Percentiles rank a stretch among this genome's conserved stretches.
These are phyloP conservation scores for Pythium vanterpoolii DNA, from an alignment of 352 stramenopile genomes.

Conservation along the genomic window DNA sequence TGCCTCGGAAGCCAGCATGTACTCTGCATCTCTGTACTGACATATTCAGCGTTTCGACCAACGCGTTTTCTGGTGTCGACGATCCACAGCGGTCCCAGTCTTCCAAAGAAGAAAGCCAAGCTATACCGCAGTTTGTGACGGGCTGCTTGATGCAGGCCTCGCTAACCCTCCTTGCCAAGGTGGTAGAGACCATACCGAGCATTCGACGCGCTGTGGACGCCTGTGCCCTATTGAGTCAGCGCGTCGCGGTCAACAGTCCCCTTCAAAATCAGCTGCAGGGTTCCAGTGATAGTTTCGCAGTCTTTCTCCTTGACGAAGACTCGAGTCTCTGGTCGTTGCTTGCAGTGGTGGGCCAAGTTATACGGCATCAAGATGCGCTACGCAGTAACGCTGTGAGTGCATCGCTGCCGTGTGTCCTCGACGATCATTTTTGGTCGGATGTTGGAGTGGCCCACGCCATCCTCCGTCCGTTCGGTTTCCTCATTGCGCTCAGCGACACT, in stretches of 20 bases:
- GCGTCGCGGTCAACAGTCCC: not conserved
- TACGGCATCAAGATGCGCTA: not conserved
- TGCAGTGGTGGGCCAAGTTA: not conserved
- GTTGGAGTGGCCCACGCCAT: slow-evolving; percentile 13
- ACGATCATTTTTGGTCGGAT: slow-evolving; percentile 30
- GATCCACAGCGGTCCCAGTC: not conserved
- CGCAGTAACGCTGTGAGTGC: not conserved
- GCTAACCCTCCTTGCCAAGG: slow-evolving; percentile 1
- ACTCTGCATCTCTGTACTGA: slow-evolving; percentile 36
- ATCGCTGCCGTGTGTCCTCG: not conserved
- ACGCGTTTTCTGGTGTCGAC: not conserved
- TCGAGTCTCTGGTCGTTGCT: slow-evolving; percentile 5
- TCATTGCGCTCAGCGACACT: slow-evolving; percentile 29
- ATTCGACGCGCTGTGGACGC: slow-evolving; percentile 5
- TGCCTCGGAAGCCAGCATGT: slow-evolving; percentile 17
- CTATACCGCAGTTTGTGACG: slow-evolving; percentile 6
- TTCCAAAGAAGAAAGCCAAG: not conserved
- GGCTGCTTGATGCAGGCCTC: slow-evolving; percentile 34
- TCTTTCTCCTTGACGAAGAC: not conserved
- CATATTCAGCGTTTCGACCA: slow-evolving; percentile 7
- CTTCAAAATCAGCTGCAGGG: not conserved
- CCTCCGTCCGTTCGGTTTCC: slow-evolving; percentile 26
- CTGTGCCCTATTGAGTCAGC: slow-evolving; percentile 8
- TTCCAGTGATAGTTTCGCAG: not conserved
- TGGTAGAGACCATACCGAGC: not conserved